Base-by-base conservation (phyloP, 192 early-diverging fungal species). In the Rhizophagus sp. region DNA sequence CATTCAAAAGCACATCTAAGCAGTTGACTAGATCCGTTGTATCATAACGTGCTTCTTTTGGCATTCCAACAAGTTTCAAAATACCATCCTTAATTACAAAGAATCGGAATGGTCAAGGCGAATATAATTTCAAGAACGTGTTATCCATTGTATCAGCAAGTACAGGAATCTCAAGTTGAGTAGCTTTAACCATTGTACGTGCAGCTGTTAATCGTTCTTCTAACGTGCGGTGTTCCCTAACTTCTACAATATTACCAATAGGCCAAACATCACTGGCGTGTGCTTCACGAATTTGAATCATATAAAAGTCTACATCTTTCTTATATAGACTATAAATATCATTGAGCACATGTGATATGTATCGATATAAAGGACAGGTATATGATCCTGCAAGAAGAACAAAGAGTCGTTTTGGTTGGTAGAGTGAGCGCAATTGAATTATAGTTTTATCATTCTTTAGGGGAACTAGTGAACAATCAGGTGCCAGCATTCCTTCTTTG, bases 221-320 rank as follows among this genome's bases (percentile, higher is more conserved):
- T 57, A 74, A 74, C 33, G 73, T 74, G 10, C 25, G 49, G 8
- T 74, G 73, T 4, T 74, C 73, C 13, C 36, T 74, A 17, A 74
- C 73, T 10, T 15, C 22, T 12, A 74, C 47, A 74, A 52, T 61
- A 74, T 74, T 74, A 52, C 73, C 73, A 74, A 74, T 74, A 61
- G 73, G 47, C 73, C 73, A 74, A 57, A 74, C 73, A 36, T 74
- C 73, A 61, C 49, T 61, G 25, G 73, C 73, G 49, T 74, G 73
- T 74, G 73, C 73, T 74, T 74, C 73, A 30, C 73, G 73, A 57
- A 74, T 74, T 74, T 74, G 73, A 74, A 74, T 74, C 73, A 74
- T 74, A n/a, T 74, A 74, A 12, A 74, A 74, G 25, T 74, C 73
- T 50, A 25, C 33, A 34, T 74, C 15, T 36, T 19, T n/a, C 17